Percentiles rank a stretch among this genome's conserved stretches.
phyloP scores from a whole-genome alignment of 2,329 filamentous ascomycete genomes.

The Penicillium sp. region DNA sequence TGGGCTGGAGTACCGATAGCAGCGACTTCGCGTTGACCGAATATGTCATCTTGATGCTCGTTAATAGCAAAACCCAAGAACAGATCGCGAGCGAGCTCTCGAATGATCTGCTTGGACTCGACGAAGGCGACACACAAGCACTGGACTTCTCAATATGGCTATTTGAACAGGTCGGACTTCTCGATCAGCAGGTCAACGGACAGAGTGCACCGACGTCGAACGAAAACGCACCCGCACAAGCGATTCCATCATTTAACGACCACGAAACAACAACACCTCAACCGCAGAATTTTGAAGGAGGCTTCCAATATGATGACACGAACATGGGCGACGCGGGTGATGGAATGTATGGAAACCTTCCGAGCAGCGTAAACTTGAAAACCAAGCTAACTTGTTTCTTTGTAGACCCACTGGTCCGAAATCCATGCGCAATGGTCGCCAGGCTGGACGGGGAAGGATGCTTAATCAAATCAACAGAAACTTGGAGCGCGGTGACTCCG shows the following conservation, averaged over 20 bases:
- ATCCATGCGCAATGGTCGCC: conserved; percentile 81
- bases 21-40: conserved; percentile 85
- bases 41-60: conserved; percentile 97
- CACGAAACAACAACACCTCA: conserved; percentile 37
- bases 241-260: conserved; percentile 41
- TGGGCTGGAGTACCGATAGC: conserved; percentile 86
- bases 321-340: conserved; percentile 68
- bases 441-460: conserved; percentile 74
- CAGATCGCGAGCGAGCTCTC: conserved; percentile 89
- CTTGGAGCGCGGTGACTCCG: conserved; percentile 79
- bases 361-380: neutral
- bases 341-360: conserved; percentile 39
- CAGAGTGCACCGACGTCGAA: conserved; percentile 37
- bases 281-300: conserved; percentile 26
- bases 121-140: conserved; percentile 80
- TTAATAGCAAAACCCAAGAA: conserved; percentile 89
- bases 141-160: conserved; percentile 88
- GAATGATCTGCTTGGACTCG: conserved; percentile 80
- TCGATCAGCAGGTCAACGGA: conserved; percentile 68
- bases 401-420: conserved; percentile 88
- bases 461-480: conserved; percentile 82
- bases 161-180: conserved; percentile 79
- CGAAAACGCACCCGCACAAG: conserved; percentile 29
- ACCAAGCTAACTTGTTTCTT: conserved; percentile 44
- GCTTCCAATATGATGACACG: conserved; percentile 74